Base-by-base conservation (phyloP, 495 filamentous ascomycete genomes). In the Hyaloscypha variabilis region DNA sequence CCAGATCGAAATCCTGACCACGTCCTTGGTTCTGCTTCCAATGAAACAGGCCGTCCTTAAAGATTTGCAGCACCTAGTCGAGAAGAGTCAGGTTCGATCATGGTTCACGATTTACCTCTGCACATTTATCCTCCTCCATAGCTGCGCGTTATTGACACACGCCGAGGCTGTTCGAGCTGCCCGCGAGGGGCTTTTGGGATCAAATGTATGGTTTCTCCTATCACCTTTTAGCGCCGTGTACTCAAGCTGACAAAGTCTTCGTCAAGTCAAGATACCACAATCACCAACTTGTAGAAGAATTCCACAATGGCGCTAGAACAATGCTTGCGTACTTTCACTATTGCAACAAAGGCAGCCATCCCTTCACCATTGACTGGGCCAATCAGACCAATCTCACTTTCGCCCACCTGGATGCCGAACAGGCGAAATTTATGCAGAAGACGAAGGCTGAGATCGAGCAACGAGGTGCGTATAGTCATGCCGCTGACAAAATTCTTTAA, bases 21-120 rank as follows among this genome's bases (percentile, higher is more conserved):
- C 85, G 63, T 78, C 83, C 60, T 31, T 8, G 23, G 79, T 87
- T 49, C 82, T 83, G 55, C 74, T 81, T 21, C 81, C 78, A 30
- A 76, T 85, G 51, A 81, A 82, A 6, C 80, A 80, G 31, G 79
- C 78, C 65, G 76, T 84, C 49, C 73, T 87, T 19, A 82, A 86
- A 52, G 79, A 52, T 74, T 87, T 31, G n/a, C 82, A 86, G 63
- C 78, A 80, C 56, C 83, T 86, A 67, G 82, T 81, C n/a, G 13
- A 42, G 3, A 79, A 80, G 24, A 85, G 83, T 65, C 84, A 83
- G 67, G 74, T 77, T 39, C 77, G 80, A 62, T 83, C 83, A 21
- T 87, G 85, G 80, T 75, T 87, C 62, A 83, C 82, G 23, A 85
- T 82, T 24, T 85, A 86, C 57, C 75, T 87, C 28, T 82, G 83